Evolutionary conservation across 176 grass and related monocot species (phyloP).

Genomic region (Musa schizocarpa): DNA sequence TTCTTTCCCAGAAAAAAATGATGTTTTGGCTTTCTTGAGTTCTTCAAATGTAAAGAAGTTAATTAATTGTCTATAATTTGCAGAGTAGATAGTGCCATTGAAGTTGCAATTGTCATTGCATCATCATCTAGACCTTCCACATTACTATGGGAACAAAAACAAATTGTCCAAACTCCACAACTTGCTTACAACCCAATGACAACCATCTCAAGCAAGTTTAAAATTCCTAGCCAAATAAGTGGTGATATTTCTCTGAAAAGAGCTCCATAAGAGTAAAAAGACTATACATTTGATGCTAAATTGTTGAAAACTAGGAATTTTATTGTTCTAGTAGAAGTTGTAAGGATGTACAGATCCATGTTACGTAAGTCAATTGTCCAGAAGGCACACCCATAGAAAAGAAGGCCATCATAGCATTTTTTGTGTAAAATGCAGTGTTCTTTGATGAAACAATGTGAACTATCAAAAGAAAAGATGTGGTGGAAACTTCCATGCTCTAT

Average conservation of each 20-base stretch:
- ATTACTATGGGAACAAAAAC: not conserved
- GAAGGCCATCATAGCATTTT: not conserved
- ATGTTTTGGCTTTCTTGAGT: not conserved
- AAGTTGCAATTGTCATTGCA: not conserved
- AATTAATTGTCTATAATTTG: not conserved
- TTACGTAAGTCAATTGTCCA: not conserved
- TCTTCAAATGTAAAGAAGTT: not conserved
- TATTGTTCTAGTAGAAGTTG: not conserved
- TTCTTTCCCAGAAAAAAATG: too few species aligned
- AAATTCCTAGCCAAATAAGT: too few species aligned
- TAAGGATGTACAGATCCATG: not conserved
- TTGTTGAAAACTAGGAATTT: not conserved
- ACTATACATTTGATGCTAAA: not conserved
- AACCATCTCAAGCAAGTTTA: too few species aligned
- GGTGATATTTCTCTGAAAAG: too few species aligned
- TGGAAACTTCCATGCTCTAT: too few species aligned
- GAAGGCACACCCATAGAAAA: not conserved
- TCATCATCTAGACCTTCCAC: not conserved
- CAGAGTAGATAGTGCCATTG: not conserved
- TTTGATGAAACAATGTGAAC: not conserved
- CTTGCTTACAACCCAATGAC: too few species aligned
- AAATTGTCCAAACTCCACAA: not conserved
- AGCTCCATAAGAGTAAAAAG: too few species aligned
- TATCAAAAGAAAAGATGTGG: not conserved
- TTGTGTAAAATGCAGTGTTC: not conserved